A percentile compares a stretch with the other conserved stretches of the same genome.
Conservation (phyloP, 1,284 basidiomycete genomes). For the Caloboletus firmus region DNA sequence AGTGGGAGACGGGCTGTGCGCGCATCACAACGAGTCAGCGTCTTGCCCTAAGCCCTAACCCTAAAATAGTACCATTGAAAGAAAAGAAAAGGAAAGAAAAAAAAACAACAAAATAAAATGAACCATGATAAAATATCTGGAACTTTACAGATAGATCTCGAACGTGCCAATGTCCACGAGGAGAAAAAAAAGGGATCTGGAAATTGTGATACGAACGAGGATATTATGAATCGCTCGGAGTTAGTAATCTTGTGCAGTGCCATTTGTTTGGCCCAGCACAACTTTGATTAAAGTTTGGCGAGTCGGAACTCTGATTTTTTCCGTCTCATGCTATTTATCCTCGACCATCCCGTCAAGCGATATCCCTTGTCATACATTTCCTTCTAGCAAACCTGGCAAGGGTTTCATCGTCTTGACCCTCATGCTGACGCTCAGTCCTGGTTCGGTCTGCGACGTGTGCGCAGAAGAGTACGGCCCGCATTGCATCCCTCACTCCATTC, state of each 20-base stretch:
- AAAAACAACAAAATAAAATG: neutral
- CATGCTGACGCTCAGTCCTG: slow-evolving; percentile 77
- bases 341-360: slow-evolving; percentile 35
- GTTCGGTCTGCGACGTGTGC: slow-evolving; percentile 82
- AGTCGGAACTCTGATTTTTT: slow-evolving; percentile 15
- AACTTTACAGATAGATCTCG: slow-evolving; percentile 10
- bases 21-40: neutral
- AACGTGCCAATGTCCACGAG: slow-evolving; percentile 7
- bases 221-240: slow-evolving; percentile 21
- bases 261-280: slow-evolving; percentile 33
- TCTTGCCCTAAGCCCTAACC: slow-evolving; percentile 24
- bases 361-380: slow-evolving; percentile 34
- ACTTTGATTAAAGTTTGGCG: slow-evolving; percentile 31
- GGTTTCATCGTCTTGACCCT: slow-evolving; percentile 39
- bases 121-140: neutral
- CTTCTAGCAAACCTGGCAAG: slow-evolving; percentile 38
- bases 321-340: slow-evolving; percentile 38
- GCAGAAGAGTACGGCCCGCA: slow-evolving; percentile 76
- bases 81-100: neutral
- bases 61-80: slow-evolving; percentile 10
- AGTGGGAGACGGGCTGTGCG: slow-evolving; percentile 20
- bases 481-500: slow-evolving; percentile 72
- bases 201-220: slow-evolving; percentile 14
- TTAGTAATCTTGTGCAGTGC: slow-evolving; percentile 10
- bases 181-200: neutral